These are phyloP conservation scores for Quercus engelmannii DNA, from an alignment of 306 rosid species.

Conservation along the genomic window DNA sequence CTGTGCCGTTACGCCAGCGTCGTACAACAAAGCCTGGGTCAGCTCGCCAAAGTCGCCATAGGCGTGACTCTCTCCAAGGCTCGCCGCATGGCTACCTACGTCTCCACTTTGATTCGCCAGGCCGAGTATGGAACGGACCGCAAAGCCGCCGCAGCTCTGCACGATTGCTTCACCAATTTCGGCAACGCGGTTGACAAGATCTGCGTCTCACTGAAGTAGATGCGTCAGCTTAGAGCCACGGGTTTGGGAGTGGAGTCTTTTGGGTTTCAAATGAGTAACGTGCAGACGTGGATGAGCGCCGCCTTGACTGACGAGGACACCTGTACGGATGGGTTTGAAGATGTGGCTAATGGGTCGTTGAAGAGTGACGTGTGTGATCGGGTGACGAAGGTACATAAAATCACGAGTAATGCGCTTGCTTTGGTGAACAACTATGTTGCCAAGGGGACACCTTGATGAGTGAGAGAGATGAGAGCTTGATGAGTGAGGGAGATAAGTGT, in stretches of 20 bases:
- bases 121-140: constrained; percentile 51
- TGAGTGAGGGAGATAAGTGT: no score
- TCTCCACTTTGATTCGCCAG: constrained; percentile 58
- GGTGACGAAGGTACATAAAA: constrained; percentile 52
- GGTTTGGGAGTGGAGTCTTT: constrained; percentile 40
- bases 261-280: constrained; percentile 89
- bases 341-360: constrained; percentile 52
- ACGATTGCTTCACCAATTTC: constrained; percentile 78
- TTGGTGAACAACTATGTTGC: constrained; percentile 65
- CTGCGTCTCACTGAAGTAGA: constrained; percentile 83
- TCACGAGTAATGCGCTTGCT: constrained; percentile 91
- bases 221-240: constrained; percentile 51
- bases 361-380: constrained; percentile 51
- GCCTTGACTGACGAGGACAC: constrained; percentile 94
- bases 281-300: constrained; percentile 99
- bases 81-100: constrained; percentile 43
- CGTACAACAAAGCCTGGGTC: constrained; percentile 63
- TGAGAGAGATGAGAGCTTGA: no score
- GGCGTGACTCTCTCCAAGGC: constrained; percentile 57
- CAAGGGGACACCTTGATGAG: constrained; percentile 42
- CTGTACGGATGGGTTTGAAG: constrained; percentile 87
- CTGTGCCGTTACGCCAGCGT: constrained; percentile 82
- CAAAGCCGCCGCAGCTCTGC: constrained; percentile 61
- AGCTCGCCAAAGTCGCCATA: constrained; percentile 80
- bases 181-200: constrained; percentile 85